Evolutionary conservation across 2,329 filamentous ascomycete genomes (phyloP).

Genomic region (Gremmenia infestans): DNA sequence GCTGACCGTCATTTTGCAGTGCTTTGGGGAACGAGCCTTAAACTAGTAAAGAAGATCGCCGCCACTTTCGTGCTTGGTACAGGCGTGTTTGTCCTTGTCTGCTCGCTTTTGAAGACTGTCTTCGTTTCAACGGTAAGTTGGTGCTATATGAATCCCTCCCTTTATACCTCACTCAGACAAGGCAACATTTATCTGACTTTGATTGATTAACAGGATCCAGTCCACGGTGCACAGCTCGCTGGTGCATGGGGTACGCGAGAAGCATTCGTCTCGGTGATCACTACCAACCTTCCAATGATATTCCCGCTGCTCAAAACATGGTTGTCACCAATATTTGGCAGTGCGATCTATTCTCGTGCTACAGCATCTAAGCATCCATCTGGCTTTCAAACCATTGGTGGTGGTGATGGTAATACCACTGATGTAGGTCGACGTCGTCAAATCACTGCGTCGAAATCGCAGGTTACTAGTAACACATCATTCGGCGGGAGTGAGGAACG

Average conservation of each 20-base stretch:
- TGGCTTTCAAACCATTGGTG: constrained; percentile 39
- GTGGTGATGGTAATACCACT: constrained; percentile 27
- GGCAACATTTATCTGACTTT: constrained; percentile 10
- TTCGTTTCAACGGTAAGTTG: constrained; percentile 37
- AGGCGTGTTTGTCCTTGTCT: constrained; percentile 50
- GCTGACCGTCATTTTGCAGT: constrained; percentile 23
- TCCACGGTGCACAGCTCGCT: constrained; percentile 34
- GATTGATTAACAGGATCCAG: constrained; percentile 37
- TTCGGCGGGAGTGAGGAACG: constrained; percentile 41
- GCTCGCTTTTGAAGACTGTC: constrained; percentile 49
- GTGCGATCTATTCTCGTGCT: constrained; percentile 34
- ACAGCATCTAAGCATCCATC: constrained; percentile 34
- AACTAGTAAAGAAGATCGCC: constrained; percentile 45
- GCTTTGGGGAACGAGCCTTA: constrained; percentile 48
- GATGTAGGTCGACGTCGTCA: constrained; percentile 28
- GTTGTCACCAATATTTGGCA: constrained; percentile 36
- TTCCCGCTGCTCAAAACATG: constrained; percentile 41
- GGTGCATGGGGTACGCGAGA: constrained; percentile 37
- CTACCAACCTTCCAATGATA: constrained; percentile 37
- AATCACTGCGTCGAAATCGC: constrained; percentile 31
- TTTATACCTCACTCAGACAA: background rate
- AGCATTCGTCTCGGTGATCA: constrained; percentile 36
- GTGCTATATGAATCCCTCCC: background rate
- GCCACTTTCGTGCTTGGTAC: constrained; percentile 51
- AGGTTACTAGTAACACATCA: constrained; percentile 32